These are phyloP conservation scores for Podochytrium sp. DNA, from an alignment of 192 early-diverging fungal genomes.

Conservation along the genomic window DNA sequence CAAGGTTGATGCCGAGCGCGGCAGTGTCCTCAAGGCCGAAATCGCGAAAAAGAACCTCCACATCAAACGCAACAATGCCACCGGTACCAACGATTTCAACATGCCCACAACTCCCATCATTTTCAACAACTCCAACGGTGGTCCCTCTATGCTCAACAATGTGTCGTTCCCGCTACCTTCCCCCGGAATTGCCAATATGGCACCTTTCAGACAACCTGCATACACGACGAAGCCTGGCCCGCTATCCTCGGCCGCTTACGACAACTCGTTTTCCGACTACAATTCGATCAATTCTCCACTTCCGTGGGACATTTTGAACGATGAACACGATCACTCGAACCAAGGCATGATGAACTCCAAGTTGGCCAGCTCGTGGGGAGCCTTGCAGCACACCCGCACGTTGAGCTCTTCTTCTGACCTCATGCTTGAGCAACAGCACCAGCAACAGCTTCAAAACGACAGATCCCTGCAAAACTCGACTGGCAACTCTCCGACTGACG, in stretches of 20 bases:
- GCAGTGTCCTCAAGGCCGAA: conserved; percentile 91
- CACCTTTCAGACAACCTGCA: conserved; percentile 6
- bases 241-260: neutral
- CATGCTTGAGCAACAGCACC: neutral
- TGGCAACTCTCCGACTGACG: neutral
- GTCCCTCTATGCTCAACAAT: neutral
- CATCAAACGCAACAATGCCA: conserved; percentile 87
- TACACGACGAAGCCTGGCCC: neutral
- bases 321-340: neutral
- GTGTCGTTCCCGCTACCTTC: conserved; percentile 10
- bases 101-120: conserved; percentile 25
- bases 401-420: neutral
- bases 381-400: neutral
- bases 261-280: conserved; percentile 24
- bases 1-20: conserved; percentile 91
- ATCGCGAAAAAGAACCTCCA: conserved; percentile 99
- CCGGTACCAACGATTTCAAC: conserved; percentile 46
- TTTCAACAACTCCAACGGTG: neutral
- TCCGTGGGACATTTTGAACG: conserved; percentile 32
- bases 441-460: neutral
- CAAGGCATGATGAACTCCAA: neutral
- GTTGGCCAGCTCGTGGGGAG: conserved; percentile 4
- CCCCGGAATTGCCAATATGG: conserved; percentile 12
- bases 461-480: neutral
- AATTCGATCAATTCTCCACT: conserved; percentile 20